phyloP scores from a whole-genome alignment of 2,329 filamentous ascomycete species.

The Pseudopithomyces maydicus region DNA sequence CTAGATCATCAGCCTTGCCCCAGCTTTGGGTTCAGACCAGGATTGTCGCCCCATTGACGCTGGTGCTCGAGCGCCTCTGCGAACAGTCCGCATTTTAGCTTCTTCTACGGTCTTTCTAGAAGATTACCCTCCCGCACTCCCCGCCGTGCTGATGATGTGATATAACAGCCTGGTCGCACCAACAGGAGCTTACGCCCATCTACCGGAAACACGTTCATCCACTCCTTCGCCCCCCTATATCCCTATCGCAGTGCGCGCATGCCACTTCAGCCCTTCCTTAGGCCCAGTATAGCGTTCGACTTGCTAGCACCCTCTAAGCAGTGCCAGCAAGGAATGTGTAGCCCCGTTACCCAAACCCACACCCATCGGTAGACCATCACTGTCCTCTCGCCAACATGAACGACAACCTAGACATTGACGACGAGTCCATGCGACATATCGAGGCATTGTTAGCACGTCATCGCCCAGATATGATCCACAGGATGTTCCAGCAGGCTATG shows the following conservation, averaged over 20 bases:
- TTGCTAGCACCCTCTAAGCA: slow-evolving; percentile 8
- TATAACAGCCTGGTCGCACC: slow-evolving; percentile 44
- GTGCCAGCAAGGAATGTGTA: slow-evolving; percentile 19
- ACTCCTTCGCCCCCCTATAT: slow-evolving; percentile 34
- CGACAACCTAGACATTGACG: slow-evolving; percentile 40
- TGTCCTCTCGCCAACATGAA: slow-evolving; percentile 32
- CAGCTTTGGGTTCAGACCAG: slow-evolving; percentile 40
- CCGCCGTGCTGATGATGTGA: slow-evolving; percentile 44
- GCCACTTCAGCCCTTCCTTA: slow-evolving; percentile 28
- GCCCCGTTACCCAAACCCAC: slow-evolving; percentile 10
- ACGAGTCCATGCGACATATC: slow-evolving; percentile 45
- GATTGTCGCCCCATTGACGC: slow-evolving; percentile 30
- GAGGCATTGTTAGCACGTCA: slow-evolving; percentile 42
- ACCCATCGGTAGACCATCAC: slow-evolving; percentile 13
- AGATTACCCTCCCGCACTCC: slow-evolving; percentile 41
- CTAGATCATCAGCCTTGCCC: slow-evolving; percentile 42
- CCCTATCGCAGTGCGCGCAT: slow-evolving; percentile 22
- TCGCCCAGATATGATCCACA: slow-evolving; percentile 41
- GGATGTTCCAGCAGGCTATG: slow-evolving; percentile 44
- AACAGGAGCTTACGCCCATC: slow-evolving; percentile 37
- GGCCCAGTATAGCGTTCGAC: slow-evolving; percentile 13
- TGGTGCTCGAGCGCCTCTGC: slow-evolving; percentile 34
- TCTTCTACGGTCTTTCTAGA: slow-evolving; percentile 45
- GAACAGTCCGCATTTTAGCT: slow-evolving; percentile 39
- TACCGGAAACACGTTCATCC: slow-evolving; percentile 38